phyloP scores from a whole-genome alignment of 176 grass and related monocot genomes.

The Oryza meyeriana region DNA sequence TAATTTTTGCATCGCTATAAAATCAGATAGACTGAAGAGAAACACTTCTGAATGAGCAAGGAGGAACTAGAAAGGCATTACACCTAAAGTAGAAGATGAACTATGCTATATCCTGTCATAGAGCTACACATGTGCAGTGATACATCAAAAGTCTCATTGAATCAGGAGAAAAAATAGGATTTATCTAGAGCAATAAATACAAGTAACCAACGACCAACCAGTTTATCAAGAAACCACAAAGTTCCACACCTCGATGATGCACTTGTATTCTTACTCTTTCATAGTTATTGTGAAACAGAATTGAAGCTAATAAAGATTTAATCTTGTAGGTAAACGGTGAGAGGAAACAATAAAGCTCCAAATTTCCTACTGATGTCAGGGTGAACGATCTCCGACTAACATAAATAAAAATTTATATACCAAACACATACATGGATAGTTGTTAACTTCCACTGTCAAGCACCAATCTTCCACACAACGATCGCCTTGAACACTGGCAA shows the following conservation, averaged over 20 bases:
- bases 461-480: not conserved
- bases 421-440: not conserved
- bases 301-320: not conserved
- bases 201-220: not conserved
- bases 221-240: not conserved
- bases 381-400: not conserved
- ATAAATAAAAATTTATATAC: not conserved
- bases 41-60: not conserved
- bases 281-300: not conserved
- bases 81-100: slow-evolving; percentile 1
- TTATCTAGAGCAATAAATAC: not conserved
- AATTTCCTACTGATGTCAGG: not conserved
- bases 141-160: not conserved
- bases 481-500: not conserved
- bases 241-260: not conserved
- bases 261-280: not conserved
- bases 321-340: not conserved
- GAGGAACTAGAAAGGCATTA: not conserved
- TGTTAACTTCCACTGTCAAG: not conserved
- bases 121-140: not conserved
- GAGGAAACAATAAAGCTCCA: not conserved
- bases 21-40: not conserved
- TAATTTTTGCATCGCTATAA: not conserved
- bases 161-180: not conserved
- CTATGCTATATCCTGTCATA: not conserved